A percentile compares a stretch with the other conserved stretches of the same genome.
phyloP scores from a whole-genome alignment of 2,329 filamentous ascomycete species.

The Pleoardoris graminearum region DNA sequence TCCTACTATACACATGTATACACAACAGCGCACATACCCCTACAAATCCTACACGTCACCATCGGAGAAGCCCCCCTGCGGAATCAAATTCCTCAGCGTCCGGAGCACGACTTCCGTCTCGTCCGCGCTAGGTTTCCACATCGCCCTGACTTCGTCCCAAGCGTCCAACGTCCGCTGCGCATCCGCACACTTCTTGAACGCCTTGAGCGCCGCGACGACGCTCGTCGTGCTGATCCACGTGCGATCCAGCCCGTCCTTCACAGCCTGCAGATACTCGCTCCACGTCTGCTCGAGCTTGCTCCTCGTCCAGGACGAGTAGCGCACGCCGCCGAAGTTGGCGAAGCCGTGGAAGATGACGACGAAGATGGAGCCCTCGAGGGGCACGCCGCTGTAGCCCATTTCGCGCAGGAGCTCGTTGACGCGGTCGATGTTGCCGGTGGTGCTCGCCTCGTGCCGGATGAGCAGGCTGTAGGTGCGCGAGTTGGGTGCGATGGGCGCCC shows the following conservation, averaged over 20 bases:
- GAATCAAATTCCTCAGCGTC: conserved; percentile 30
- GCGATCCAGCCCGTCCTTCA: conserved; percentile 22
- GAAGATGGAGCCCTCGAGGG: conserved; percentile 76
- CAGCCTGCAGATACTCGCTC: conserved; percentile 30
- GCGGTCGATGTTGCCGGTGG: conserved; percentile 70
- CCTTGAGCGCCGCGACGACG: conserved; percentile 46
- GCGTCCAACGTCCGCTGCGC: conserved; percentile 57
- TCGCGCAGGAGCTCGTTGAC: conserved; percentile 75
- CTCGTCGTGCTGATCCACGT: conserved; percentile 35
- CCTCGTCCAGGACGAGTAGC: conserved; percentile 71
- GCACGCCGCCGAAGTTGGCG: conserved; percentile 67
- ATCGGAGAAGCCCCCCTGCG: conserved; percentile 20
- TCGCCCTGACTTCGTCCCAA: conserved; percentile 52
- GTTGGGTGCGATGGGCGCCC: conserved; percentile 71
- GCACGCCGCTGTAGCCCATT: conserved; percentile 70
- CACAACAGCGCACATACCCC: background rate
- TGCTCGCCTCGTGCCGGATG: conserved; percentile 71
- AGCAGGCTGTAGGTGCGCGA: conserved; percentile 79
- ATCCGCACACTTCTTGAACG: conserved; percentile 65
- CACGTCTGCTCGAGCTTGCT: conserved; percentile 60
- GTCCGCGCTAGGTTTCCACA: conserved; percentile 45
- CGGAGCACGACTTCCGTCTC: conserved; percentile 38
- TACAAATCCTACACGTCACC: background rate
- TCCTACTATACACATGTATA: background rate
- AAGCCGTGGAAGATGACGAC: conserved; percentile 84